Evolutionary conservation across 495 filamentous ascomycete genomes (phyloP), one percentile per base, ranked within the genome.

Genomic region (Lichina pygmaea): DNA sequence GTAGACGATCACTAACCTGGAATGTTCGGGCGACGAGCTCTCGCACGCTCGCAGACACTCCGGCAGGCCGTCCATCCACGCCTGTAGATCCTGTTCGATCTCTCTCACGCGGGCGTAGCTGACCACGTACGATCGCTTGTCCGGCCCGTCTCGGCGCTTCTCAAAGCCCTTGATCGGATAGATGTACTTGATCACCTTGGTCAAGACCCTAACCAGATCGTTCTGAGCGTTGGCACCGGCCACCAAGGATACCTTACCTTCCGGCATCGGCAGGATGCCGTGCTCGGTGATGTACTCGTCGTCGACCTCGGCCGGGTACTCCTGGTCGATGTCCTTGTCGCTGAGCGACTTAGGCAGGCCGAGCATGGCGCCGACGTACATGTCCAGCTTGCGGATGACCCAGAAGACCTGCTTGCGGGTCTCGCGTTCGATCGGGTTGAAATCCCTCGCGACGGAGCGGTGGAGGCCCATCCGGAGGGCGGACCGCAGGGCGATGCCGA

Each of bases 71-170:
- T 92, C 80, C 56, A 77, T 75, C 89, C 89, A 97, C 16, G 67
- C 60, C 45, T 81, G 72, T 44, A 97, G 67, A 54, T 94, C 85
- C 37, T 67, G 59, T 57, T 94, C 89, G 47, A 97, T 84, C 54
- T 94, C 89, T 45, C 81, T 70, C 41, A 97, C 86, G 48, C 77
- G 78, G 5, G 81, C 70, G 53, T 91, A 82, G 58, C 79, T 86
- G 51, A 97, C 83, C 54, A 78, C 75, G 56, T 93, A 95, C 3
- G 65, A 65, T 15, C 47, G 45, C 8, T 24, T 31, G 10, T 59
- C 52, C 34, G 60, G 60, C 37, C 55, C 58, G 12, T 55, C 57
- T 6, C 53, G 58, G 34, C 60, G 62, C 13, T 60, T 57, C 33
- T 72, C 72, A 30, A 72, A 65, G 6, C 67, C 69, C 55, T 93